Percentiles rank a stretch among this genome's conserved stretches.
Conservation (phyloP, 192 early-diverging fungal genomes). For the Rhizoclosmatium sp. region DNA sequence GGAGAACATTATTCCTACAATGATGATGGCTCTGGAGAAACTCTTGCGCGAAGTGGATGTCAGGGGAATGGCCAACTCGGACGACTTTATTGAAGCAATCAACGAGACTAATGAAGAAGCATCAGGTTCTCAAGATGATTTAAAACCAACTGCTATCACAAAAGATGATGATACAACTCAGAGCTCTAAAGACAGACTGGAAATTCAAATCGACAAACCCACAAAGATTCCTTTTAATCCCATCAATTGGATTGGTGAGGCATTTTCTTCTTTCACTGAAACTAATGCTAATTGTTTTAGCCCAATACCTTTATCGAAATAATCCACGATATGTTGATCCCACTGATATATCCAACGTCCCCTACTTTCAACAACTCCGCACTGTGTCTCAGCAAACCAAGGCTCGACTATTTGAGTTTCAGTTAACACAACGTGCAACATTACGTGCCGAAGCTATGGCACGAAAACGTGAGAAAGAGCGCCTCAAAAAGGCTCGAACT, state of each 20-base stretch:
- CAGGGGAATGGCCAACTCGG: conserved; percentile 32
- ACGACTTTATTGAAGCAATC: conserved; percentile 7
- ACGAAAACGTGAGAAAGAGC: conserved; percentile 51
- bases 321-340: conserved; percentile 61
- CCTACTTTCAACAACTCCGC: conserved; percentile 51
- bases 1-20: conserved; percentile 57
- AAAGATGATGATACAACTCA: conserved; percentile 8
- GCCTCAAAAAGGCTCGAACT: conserved; percentile 35
- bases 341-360: conserved; percentile 36
- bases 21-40: conserved; percentile 56
- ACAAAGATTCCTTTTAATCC: conserved; percentile 49
- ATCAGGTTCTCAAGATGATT: neutral
- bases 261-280: neutral
- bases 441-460: conserved; percentile 50
- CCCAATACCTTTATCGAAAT: conserved; percentile 66
- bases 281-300: conserved; percentile 31
- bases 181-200: conserved; percentile 14
- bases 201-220: conserved; percentile 47
- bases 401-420: conserved; percentile 52
- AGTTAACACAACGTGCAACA: conserved; percentile 46
- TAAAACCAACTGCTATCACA: neutral
- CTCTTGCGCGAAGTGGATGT: conserved; percentile 52
- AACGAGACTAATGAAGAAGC: neutral
- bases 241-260: conserved; percentile 64
- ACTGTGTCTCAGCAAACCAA: conserved; percentile 47